phyloP scores from a whole-genome alignment of 1,139 yeast species.

The Geotrichum cucujoidarum region DNA sequence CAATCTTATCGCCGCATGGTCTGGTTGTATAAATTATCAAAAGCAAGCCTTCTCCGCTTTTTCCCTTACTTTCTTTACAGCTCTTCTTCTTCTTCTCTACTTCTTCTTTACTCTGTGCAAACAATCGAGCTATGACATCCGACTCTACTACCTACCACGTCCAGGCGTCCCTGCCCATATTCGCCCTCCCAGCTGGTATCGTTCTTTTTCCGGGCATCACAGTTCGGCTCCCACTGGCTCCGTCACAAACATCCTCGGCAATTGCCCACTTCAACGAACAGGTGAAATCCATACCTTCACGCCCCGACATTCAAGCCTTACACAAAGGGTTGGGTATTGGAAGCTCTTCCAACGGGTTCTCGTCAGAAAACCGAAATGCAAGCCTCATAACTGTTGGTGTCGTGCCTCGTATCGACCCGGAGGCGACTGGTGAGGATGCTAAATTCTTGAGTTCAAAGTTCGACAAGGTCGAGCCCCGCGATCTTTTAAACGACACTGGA shows the following conservation, averaged over 20 bases:
- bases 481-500: slow-evolving; percentile 23
- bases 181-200: slow-evolving; percentile 22
- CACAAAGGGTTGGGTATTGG: slow-evolving; percentile 5
- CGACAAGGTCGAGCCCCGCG: slow-evolving; percentile 2
- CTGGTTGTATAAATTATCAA: neutral
- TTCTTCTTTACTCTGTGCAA: neutral
- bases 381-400: slow-evolving; percentile 10
- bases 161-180: slow-evolving; percentile 19
- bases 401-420: slow-evolving; percentile 17
- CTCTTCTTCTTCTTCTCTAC: neutral
- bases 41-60: neutral
- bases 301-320: neutral
- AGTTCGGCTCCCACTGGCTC: slow-evolving; percentile 21
- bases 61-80: neutral
- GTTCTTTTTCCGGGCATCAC: slow-evolving; percentile 28
- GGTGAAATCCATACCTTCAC: neutral
- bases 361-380: neutral
- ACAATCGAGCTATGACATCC: neutral
- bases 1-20: no score
- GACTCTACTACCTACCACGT: neutral
- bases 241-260: slow-evolving; percentile 19
- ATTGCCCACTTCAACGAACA: slow-evolving; percentile 17
- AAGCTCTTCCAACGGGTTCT: neutral
- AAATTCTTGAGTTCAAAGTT: slow-evolving; percentile 6
- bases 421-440: slow-evolving; percentile 1